A percentile compares a stretch with the other conserved stretches of the same genome.
These are phyloP conservation scores for Moniliella sp. DNA, from an alignment of 1,284 basidiomycete genomes.

Conservation along the genomic window DNA sequence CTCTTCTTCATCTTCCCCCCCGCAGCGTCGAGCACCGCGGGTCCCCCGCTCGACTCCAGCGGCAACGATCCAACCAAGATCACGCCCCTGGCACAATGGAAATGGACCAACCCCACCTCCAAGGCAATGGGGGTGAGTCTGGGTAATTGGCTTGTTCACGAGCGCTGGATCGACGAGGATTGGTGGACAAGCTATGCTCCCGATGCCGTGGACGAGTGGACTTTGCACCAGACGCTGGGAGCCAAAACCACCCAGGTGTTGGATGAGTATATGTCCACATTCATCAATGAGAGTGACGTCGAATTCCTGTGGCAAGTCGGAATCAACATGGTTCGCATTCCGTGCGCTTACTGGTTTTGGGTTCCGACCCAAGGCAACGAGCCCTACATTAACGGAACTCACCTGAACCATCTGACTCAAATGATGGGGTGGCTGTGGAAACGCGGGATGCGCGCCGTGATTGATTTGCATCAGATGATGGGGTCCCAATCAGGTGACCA, in stretches of 20 bases:
- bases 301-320: slow-evolving; percentile 24
- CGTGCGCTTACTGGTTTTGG: slow-evolving; percentile 33
- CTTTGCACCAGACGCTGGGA: slow-evolving; percentile 23
- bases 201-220: slow-evolving; percentile 35
- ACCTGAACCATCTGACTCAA: slow-evolving; percentile 16
- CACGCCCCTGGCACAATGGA: slow-evolving; percentile 18
- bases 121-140: slow-evolving; percentile 28
- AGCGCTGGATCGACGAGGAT: slow-evolving; percentile 36
- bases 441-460: slow-evolving; percentile 34
- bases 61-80: too few relatives aligned
- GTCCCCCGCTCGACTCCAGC: too few relatives aligned
- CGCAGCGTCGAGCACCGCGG: too few relatives aligned
- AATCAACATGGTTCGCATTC: slow-evolving; percentile 35
- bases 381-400: slow-evolving; percentile 16
- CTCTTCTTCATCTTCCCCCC: too few relatives aligned
- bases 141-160: slow-evolving; percentile 30
- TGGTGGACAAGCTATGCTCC: slow-evolving; percentile 31
- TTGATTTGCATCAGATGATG: slow-evolving; percentile 37
- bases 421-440: neutral
- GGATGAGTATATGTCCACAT: slow-evolving; percentile 30
- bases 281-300: slow-evolving; percentile 35
- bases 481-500: slow-evolving; percentile 29
- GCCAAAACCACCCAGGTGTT: slow-evolving; percentile 9
- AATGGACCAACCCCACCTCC: slow-evolving; percentile 20
- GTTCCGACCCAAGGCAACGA: slow-evolving; percentile 13